phyloP scores from a whole-genome alignment of 2,329 filamentous ascomycete genomes.

The Zarea fungicola region DNA sequence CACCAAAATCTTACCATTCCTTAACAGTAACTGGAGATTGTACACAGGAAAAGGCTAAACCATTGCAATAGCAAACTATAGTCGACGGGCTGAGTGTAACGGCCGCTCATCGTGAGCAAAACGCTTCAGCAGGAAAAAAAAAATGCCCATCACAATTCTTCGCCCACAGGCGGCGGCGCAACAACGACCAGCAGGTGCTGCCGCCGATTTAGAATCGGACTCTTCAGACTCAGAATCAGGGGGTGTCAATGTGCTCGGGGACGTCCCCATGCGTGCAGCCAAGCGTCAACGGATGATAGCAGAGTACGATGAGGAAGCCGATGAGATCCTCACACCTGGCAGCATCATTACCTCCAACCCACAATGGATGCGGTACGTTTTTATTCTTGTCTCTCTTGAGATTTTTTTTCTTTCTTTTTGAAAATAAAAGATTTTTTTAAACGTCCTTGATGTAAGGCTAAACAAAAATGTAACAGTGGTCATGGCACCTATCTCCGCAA shows the following conservation, averaged over 20 bases:
- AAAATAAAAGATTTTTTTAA: too few relatives aligned
- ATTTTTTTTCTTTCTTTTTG: too few relatives aligned
- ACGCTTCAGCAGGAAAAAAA: conserved; percentile 17
- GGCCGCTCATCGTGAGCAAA: not conserved
- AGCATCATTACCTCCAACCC: conserved; percentile 82
- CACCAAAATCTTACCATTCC: too few relatives aligned
- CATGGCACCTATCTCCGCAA: conserved; percentile 81
- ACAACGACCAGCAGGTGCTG: conserved; percentile 18
- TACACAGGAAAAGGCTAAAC: too few relatives aligned
- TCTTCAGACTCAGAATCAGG: conserved; percentile 34
- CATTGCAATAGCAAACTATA: too few relatives aligned
- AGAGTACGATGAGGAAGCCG: conserved; percentile 22
- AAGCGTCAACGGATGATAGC: conserved; percentile 32
- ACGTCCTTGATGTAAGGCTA: not conserved
- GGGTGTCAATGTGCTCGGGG: conserved; percentile 40
- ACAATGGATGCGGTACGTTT: conserved; percentile 83
- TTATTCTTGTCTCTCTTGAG: not conserved
- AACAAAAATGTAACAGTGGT: conserved; percentile 53
- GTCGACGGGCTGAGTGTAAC: too few relatives aligned
- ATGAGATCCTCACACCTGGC: conserved; percentile 77
- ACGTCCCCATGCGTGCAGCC: conserved; percentile 39
- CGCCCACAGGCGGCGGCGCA: conserved; percentile 32
- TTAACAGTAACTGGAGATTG: too few relatives aligned
- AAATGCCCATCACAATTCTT: conserved; percentile 46
- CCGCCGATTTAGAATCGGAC: conserved; percentile 26